phyloP scores from a whole-genome alignment of 495 filamentous ascomycete species.

The Xylaria scruposa region DNA sequence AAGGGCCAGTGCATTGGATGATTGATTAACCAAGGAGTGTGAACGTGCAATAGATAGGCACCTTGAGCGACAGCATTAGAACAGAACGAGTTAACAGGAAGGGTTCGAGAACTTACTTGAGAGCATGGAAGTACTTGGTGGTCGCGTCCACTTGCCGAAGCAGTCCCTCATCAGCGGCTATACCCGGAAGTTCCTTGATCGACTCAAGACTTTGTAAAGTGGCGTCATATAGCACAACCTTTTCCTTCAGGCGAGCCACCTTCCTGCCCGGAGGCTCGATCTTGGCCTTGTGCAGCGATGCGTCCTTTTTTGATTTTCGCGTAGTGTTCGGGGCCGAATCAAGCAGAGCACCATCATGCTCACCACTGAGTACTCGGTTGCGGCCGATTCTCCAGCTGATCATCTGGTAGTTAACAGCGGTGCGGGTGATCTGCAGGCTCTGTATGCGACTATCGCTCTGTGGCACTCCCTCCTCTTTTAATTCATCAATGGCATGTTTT shows the following conservation, averaged over 20 bases:
- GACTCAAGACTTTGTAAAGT: constrained; percentile 88
- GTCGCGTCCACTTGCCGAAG: constrained; percentile 78
- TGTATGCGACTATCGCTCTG: constrained; percentile 89
- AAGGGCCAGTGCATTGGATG: constrained; percentile 85
- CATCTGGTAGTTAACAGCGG: constrained; percentile 89
- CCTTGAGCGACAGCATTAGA: constrained; percentile 49
- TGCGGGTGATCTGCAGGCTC: constrained; percentile 87
- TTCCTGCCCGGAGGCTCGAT: constrained; percentile 70
- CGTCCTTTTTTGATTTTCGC: constrained; percentile 52
- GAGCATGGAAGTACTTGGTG: constrained; percentile 81
- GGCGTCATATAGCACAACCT: constrained; percentile 90
- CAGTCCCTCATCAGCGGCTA: constrained; percentile 83
- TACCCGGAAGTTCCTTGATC: constrained; percentile 85
- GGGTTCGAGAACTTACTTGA: constrained; percentile 65
- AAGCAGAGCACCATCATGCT: constrained; percentile 72
- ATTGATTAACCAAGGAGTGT: constrained; percentile 73
- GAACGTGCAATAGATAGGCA: constrained; percentile 87
- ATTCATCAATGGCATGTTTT: constrained; percentile 89
- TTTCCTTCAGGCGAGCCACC: constrained; percentile 81
- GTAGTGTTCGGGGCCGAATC: constrained; percentile 52
- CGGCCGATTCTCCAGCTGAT: constrained; percentile 94
- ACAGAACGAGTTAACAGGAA: not conserved
- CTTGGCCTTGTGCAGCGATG: constrained; percentile 53
- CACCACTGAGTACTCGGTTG: constrained; percentile 85
- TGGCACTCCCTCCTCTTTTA: constrained; percentile 80